phyloP scores from a whole-genome alignment of 176 grass and related monocot species.

The Oryza rufipogon region DNA sequence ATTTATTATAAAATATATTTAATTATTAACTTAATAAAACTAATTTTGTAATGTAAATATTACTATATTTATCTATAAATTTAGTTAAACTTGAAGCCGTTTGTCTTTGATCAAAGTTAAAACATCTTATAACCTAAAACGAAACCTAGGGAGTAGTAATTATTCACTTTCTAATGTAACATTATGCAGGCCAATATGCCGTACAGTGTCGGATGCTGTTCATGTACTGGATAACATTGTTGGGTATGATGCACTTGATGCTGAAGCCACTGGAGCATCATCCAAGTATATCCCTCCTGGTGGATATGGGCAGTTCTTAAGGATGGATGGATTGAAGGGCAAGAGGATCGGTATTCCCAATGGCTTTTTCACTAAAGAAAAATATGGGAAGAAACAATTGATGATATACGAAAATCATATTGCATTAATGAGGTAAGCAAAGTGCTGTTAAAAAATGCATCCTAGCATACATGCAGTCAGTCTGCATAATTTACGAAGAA shows the following conservation, averaged over 20 bases:
- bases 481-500: too few species aligned
- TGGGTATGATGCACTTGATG: slow-evolving; percentile 56
- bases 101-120: too few species aligned
- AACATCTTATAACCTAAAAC: too few species aligned
- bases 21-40: too few species aligned
- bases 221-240: slow-evolving; percentile 62
- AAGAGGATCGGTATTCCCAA: slow-evolving; percentile 54
- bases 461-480: background rate
- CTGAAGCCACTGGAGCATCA: slow-evolving; percentile 38
- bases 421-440: slow-evolving; percentile 46
- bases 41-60: too few species aligned
- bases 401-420: slow-evolving; percentile 45
- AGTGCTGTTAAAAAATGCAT: background rate
- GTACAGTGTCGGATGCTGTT: slow-evolving; percentile 56
- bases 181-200: slow-evolving; percentile 50
- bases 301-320: slow-evolving; percentile 61
- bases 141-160: too few species aligned
- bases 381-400: background rate
- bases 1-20: too few species aligned
- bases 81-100: too few species aligned
- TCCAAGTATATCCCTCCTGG: slow-evolving; percentile 54
- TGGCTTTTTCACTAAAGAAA: slow-evolving; percentile 31
- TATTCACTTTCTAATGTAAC: too few species aligned
- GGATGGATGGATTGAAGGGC: slow-evolving; percentile 46
- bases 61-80: too few species aligned